Conservation (phyloP, 2,329 filamentous ascomycete species). For the Venturia pyrina region DNA sequence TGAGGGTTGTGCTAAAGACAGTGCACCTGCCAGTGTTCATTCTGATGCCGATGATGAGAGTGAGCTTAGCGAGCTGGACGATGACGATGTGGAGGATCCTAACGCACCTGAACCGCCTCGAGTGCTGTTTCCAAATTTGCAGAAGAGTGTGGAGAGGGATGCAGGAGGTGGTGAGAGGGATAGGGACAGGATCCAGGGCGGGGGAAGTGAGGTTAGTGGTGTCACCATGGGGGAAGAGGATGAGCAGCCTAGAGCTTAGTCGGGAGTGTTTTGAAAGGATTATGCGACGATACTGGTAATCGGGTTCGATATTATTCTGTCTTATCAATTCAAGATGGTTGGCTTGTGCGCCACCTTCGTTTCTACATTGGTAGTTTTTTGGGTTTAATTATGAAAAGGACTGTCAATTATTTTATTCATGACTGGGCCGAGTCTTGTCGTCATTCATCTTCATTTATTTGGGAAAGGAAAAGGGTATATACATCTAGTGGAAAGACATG, state of each 20-base stretch:
- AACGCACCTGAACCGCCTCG: neutral
- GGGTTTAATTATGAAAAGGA: too few relatives aligned
- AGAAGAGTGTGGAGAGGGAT: neutral
- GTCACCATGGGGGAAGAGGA: neutral
- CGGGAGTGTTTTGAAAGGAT: neutral
- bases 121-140: neutral
- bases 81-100: constrained; percentile 23
- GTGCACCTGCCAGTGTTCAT: constrained; percentile 47
- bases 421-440: too few relatives aligned
- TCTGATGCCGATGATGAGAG: constrained; percentile 33
- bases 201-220: neutral
- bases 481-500: too few relatives aligned
- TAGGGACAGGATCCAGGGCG: neutral
- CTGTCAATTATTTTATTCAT: too few relatives aligned
- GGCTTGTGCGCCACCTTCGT: too few relatives aligned
- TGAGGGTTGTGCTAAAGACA: constrained; percentile 22
- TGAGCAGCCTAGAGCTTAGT: neutral
- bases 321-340: too few relatives aligned
- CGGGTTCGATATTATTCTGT: too few relatives aligned
- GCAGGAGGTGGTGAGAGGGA: neutral
- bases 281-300: too few relatives aligned
- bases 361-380: too few relatives aligned
- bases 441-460: too few relatives aligned
- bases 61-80: constrained; percentile 14
- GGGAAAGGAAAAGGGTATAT: too few relatives aligned